phyloP scores from a whole-genome alignment of 805 yeast species.

The Kodamaea hsintzibuensis region DNA sequence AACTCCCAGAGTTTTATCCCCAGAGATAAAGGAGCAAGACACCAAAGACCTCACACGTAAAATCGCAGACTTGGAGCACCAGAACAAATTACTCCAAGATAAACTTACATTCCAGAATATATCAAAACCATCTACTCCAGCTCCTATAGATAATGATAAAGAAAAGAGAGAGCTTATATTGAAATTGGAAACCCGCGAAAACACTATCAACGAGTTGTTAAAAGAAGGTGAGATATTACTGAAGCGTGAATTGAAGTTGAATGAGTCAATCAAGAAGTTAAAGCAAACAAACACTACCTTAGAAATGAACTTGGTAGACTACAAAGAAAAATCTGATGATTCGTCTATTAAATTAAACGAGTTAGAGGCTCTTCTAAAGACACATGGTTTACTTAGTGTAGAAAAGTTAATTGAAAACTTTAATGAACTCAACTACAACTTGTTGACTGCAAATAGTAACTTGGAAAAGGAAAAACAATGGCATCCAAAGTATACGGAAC shows the following conservation, averaged over 20 bases:
- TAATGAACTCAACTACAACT: constrained; percentile 15
- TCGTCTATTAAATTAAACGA: constrained; percentile 38
- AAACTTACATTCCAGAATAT: background rate
- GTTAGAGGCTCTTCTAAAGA: constrained; percentile 32
- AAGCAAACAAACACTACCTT: constrained; percentile 35
- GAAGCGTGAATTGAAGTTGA: constrained; percentile 65
- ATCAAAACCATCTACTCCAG: background rate
- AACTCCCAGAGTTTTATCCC: constrained; percentile 8
- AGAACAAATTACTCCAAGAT: background rate
- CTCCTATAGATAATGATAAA: background rate
- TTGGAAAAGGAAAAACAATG: constrained; percentile 23
- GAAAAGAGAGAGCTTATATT: constrained; percentile 6
- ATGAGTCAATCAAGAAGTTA: constrained; percentile 64
- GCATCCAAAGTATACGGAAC: constrained; percentile 27
- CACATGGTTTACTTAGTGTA: constrained; percentile 27
- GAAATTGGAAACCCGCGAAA: constrained; percentile 36
- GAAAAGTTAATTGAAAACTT: constrained; percentile 28
- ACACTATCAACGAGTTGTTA: constrained; percentile 61
- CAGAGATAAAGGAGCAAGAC: constrained; percentile 1
- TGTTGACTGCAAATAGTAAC: constrained; percentile 16
- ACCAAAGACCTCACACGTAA: background rate
- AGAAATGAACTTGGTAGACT: constrained; percentile 30
- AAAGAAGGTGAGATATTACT: constrained; percentile 78
- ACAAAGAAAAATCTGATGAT: constrained; percentile 31
- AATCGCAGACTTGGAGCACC: background rate